Evolutionary conservation across 371 early-diverging fungal genomes (phyloP).

Genomic region (Syncephalastrum contaminatum): DNA sequence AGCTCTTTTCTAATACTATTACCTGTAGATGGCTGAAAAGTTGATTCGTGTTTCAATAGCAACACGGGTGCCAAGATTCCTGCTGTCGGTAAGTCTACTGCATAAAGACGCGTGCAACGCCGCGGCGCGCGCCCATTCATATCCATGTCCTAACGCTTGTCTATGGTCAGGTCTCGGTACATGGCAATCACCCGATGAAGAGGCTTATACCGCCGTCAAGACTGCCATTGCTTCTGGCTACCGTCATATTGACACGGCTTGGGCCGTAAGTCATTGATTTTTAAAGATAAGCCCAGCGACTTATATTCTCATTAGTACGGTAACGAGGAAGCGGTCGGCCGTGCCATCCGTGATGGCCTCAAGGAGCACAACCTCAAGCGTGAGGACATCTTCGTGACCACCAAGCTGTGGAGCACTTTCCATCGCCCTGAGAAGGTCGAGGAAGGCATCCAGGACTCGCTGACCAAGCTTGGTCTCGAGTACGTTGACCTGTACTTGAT

Average conservation of each 20-base stretch:
- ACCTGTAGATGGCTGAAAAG: no score
- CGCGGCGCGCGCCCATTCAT: no score
- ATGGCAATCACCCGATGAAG: constrained; percentile 48
- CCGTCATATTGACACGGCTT: constrained; percentile 62
- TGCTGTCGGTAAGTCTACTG: constrained; percentile 9
- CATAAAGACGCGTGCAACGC: no score
- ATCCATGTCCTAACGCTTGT: no score
- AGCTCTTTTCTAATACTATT: no score
- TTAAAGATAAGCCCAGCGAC: neutral
- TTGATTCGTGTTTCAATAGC: constrained; percentile 1
- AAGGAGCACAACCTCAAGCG: constrained; percentile 53
- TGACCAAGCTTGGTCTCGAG: constrained; percentile 52
- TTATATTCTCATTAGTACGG: constrained; percentile 40
- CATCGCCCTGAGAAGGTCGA: constrained; percentile 47
- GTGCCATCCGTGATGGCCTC: constrained; percentile 54
- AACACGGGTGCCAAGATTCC: constrained; percentile 38
- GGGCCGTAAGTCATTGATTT: constrained; percentile 14
- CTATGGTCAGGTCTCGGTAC: constrained; percentile 28
- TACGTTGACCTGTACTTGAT: constrained; percentile 74
- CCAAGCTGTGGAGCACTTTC: constrained; percentile 77
- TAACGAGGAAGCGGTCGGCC: constrained; percentile 74
- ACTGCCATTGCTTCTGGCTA: constrained; percentile 38
- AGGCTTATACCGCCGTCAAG: constrained; percentile 35
- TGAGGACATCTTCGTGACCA: constrained; percentile 83
- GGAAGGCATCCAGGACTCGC: constrained; percentile 49